Evolutionary conservation across 805 yeast species (phyloP), one percentile per base, ranked within the genome.

Genomic region (Wickerhamiella qilinensis): DNA sequence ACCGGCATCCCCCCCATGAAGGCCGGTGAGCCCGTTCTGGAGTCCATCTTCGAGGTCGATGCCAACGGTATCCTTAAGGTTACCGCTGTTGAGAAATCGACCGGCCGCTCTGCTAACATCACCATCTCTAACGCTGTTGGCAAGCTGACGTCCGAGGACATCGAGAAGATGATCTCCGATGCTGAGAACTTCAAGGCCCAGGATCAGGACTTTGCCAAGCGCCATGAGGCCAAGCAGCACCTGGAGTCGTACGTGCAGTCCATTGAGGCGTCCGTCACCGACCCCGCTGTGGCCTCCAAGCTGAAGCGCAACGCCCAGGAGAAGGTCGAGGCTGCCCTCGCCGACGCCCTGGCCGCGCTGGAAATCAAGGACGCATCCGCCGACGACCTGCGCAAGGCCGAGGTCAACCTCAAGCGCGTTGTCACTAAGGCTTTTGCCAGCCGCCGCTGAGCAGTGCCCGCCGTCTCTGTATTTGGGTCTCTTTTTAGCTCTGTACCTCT

Each of bases 51-150:
- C 68, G 94, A 88, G 69, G 88, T 91, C 61, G 98, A 91, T 68
- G 97, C 97, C 62, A 91, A 88, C 69, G 98, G 98, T 76, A 91
- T 88, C 75, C 77, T 88, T 67, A 91, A 88, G 81, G 98, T 88
- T 59, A 86, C 95, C 55, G 98, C 98, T 49, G 78, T 80, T 60
- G 98, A 88, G 75, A 88, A 88, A 72, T 86, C 95, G 47, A 88
- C 97, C 52, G 98, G 98, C 70, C 85, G 88, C 68, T 73, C 95
- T 53, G 91, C 94, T 63, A 83, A 88, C 77, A 88, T 91, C 63
- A 88, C 96, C 64, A 91, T 91, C 75, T 84, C 96, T 55, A 88
- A 91, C 80, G 94, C 94, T 60, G 91, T 86, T 63, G 97, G 97
- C 67, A 82, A 94, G 80, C 81, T 88, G 64, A 79, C 96, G 47